phyloP scores from a whole-genome alignment of 352 stramenopile species.

The Pythium dissotocum region DNA sequence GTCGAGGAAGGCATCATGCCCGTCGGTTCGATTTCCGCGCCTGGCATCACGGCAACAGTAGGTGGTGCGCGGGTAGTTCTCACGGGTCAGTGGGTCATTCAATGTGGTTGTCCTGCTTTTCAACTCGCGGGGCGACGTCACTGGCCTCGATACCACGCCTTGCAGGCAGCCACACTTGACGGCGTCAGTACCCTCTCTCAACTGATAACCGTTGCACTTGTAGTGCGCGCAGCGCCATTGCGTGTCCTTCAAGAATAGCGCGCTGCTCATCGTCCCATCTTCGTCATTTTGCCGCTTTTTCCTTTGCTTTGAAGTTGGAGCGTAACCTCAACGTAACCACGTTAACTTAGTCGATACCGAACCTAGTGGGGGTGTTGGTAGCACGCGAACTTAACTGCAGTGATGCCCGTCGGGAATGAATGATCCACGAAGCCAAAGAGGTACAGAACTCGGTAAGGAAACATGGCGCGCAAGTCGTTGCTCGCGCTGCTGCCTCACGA shows the following conservation, averaged over 20 bases:
- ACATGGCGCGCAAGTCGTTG: slow-evolving; percentile 10
- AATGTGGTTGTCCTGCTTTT: not conserved
- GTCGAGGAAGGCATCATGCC: not conserved
- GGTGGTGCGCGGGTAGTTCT: not conserved
- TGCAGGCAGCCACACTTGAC: not conserved
- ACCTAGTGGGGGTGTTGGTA: not conserved
- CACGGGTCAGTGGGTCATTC: not conserved
- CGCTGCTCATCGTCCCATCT: not conserved
- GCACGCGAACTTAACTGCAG: not conserved
- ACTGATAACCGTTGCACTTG: not conserved
- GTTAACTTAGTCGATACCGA: not conserved
- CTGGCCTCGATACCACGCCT: not conserved
- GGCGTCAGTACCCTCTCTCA: not conserved
- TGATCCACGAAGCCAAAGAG: not conserved
- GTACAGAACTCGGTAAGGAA: not conserved
- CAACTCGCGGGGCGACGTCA: not conserved
- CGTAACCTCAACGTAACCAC: not conserved
- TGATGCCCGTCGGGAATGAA: not conserved
- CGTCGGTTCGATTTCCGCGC: not conserved
- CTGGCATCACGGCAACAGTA: not conserved
- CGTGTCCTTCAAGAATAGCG: slow-evolving; percentile 4
- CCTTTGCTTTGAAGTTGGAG: not conserved
- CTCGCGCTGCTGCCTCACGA: slow-evolving; percentile 45
- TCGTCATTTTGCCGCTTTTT: not conserved
- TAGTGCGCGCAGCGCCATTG: not conserved